Base-by-base conservation (phyloP, 805 yeast species). In the Wickerhamomyces alni region DNA sequence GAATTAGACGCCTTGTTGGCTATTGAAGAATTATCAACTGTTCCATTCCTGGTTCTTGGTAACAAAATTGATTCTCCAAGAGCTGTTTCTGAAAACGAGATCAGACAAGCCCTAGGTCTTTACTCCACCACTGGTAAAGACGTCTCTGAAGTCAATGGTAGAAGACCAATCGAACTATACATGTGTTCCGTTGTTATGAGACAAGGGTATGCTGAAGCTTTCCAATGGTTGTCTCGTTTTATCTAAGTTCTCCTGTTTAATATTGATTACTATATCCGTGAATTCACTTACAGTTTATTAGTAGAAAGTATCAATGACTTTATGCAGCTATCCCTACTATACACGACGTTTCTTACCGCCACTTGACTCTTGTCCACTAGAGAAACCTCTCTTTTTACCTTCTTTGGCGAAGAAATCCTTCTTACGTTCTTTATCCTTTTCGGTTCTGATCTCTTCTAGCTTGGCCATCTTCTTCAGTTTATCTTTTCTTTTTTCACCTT, bases 131-230 rank as follows among this genome's bases (percentile, higher is more conserved):
- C 97, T 32, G 98, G 98, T 52, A 86, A 86, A 67, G 87, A 85
- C 48, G 79, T 76, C 56, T 77, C 77, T 47, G 77, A 80, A 35
- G 62, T 77, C 45, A 77, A 77, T 31, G 82, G 80, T 45, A 75
- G 75, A 48, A 83, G 99, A 71, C 98, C 99, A 37, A 80, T 91
- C 42, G 99, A 93, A 70, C 79, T 93, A 34, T 93, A 79, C 66
- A 93, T 93, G 98, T 91, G 96, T 67, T 87, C 96, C 21, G 95
- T 93, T 50, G 96, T 89, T 41, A 85, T 89, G 96, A 87, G 98
- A 76, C 89, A 87, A 66, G 99, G 99, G 56, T 93, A 93, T 66
- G 95, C 95, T 45, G 98, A 93, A 56, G 99, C 95, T 47, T 88
- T 93, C 77, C 85, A 87, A 75, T 93, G 97, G 98, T 78, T 93